Percentiles rank a stretch among this genome's conserved stretches.
phyloP scores from a whole-genome alignment of 768 basidiomycete genomes.

The Pleurotus citrinopileatus region DNA sequence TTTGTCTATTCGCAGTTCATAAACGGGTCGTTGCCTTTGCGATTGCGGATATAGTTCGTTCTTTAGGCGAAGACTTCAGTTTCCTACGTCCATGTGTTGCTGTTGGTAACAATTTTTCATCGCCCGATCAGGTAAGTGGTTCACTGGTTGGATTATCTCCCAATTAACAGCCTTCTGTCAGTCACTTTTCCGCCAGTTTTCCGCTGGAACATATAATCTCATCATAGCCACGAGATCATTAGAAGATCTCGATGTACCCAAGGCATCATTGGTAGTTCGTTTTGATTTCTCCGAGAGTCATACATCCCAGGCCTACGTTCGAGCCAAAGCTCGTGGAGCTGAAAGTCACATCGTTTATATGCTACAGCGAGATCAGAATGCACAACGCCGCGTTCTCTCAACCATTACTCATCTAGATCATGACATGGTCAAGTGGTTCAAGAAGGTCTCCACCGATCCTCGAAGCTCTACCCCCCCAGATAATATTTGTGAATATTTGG shows the following conservation, averaged over 20 bases:
- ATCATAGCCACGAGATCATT: slow-evolving; percentile 56
- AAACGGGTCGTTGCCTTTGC: slow-evolving; percentile 49
- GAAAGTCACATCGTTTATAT: slow-evolving; percentile 60
- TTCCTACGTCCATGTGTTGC: slow-evolving; percentile 57
- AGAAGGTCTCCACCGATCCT: slow-evolving; percentile 34
- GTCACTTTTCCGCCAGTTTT: slow-evolving; percentile 48
- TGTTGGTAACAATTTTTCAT: slow-evolving; percentile 30
- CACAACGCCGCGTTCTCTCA: slow-evolving; percentile 51
- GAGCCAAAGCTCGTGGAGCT: slow-evolving; percentile 42
- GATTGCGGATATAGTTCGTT: slow-evolving; percentile 58
- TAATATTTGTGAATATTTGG: slow-evolving; percentile 33
- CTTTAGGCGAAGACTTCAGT: slow-evolving; percentile 43
- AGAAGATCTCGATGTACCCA: slow-evolving; percentile 60
- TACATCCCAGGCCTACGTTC: slow-evolving; percentile 54
- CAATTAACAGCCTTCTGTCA: slow-evolving; percentile 28
- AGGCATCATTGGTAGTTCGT: slow-evolving; percentile 61
- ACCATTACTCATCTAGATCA: slow-evolving; percentile 36
- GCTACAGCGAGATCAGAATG: slow-evolving; percentile 55
- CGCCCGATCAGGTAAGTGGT: slow-evolving; percentile 28
- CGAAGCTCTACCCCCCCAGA: slow-evolving; percentile 43
- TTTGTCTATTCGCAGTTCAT: slow-evolving; percentile 55
- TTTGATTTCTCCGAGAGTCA: slow-evolving; percentile 64
- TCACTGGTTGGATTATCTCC: not conserved
- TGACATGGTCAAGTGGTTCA: slow-evolving; percentile 47
- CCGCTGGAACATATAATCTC: slow-evolving; percentile 57